Evolutionary conservation across 192 early-diverging fungal genomes (phyloP), one percentile per base, ranked within the genome.

Genomic region (Backusella psychrophila): DNA sequence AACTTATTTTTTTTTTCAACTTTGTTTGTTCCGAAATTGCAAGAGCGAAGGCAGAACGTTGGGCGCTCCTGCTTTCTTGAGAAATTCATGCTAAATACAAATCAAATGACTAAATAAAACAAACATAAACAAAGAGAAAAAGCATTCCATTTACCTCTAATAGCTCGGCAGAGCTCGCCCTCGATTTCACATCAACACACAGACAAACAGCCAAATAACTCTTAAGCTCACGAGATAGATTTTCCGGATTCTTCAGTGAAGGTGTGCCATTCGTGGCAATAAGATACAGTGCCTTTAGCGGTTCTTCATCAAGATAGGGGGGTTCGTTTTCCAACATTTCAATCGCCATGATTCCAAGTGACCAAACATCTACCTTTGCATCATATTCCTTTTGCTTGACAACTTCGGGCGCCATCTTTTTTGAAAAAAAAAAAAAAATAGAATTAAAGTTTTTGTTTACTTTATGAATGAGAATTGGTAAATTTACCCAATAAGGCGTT

Each of bases 261-360:
- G 96, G 97, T 1, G 92, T 94, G 31, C 97, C 97, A 71, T 95
- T 98, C 8, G 96, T 99, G 1, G 96, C 96, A 88, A 98, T 98
- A 72, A 98, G 80, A 79, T 96, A 97, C 49, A 98, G 78, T 11
- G 96, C 96, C 53, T 90, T 87, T 23, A 97, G 85, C 14, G 97
- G 97, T 68, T 97, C 92, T 78, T 97, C 96, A 73, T 99, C 91
- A 56, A 99, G 82, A 85, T 99, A 99, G 34, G 97, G 97, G 63
- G 97, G 97, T 80, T 99, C 95, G 36, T 94, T 94, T 81, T 99
- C 97, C 67, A 98, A 86, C 96, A 97, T 98, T 80, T 99, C 97
- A 72, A 99, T 97, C 6, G 93, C 94, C 96, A 98, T 96, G 82
- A 98, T 97, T 11, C 97, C 97, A 42, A 97, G 77, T 21, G 95